Percentiles rank a stretch among this genome's conserved stretches.
phyloP scores from a whole-genome alignment of 768 basidiomycete genomes.

The Lepiota venenata region DNA sequence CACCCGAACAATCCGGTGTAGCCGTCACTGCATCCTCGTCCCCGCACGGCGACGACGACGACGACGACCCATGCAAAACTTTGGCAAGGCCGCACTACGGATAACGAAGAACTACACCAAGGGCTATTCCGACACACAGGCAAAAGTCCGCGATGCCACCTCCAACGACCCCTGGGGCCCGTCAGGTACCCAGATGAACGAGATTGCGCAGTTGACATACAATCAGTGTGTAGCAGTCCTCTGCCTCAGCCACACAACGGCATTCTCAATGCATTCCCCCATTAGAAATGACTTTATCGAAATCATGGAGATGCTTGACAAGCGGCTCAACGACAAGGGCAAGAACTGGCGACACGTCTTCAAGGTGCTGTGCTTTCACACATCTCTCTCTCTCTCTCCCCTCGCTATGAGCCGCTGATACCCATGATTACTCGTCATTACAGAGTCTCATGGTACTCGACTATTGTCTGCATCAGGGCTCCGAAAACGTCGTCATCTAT shows the following conservation, averaged over 20 bases:
- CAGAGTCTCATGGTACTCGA: slow-evolving; percentile 92
- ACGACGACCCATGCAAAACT: slow-evolving; percentile 63
- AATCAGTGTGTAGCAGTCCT: slow-evolving; percentile 71
- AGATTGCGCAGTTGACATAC: slow-evolving; percentile 94
- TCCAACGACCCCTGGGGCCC: slow-evolving; percentile 99
- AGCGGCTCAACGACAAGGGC: slow-evolving; percentile 96
- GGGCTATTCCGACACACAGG: slow-evolving; percentile 92
- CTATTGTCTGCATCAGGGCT: slow-evolving; percentile 93
- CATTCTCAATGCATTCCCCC: neutral
- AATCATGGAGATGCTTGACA: slow-evolving; percentile 99
- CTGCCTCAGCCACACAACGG: neutral
- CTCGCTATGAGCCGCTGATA: slow-evolving; percentile 2
- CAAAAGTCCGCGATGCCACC: slow-evolving; percentile 94
- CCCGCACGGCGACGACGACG: neutral
- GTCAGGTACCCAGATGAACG: slow-evolving; percentile 98
- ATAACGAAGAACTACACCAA: slow-evolving; percentile 96
- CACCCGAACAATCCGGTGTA: neutral
- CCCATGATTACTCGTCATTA: neutral
- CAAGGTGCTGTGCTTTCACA: slow-evolving; percentile 55
- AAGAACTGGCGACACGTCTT: slow-evolving; percentile 99
- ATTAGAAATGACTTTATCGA: slow-evolving; percentile 91
- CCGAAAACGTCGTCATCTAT: slow-evolving; percentile 98
- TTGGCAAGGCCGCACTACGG: slow-evolving; percentile 82
- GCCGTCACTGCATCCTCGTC: neutral
- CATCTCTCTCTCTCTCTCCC: neutral